These are phyloP conservation scores for Botrytis paeoniae DNA, from an alignment of 2,329 filamentous ascomycete species.

Conservation along the genomic window DNA sequence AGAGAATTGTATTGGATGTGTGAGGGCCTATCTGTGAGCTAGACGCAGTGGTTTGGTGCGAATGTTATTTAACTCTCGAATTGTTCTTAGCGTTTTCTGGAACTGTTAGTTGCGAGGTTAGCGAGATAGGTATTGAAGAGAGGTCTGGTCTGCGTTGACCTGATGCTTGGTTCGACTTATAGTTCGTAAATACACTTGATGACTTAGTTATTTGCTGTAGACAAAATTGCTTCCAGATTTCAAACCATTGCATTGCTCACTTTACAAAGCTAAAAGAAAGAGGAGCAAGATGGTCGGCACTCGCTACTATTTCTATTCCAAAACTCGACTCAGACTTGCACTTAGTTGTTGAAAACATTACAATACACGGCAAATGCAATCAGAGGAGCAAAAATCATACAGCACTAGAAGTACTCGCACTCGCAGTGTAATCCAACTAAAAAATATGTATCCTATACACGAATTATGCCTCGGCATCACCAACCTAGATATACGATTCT, in stretches of 20 bases:
- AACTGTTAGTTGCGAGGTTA: background rate
- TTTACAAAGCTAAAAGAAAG: background rate
- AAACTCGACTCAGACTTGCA: background rate
- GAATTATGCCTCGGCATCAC: background rate
- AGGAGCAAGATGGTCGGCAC: background rate
- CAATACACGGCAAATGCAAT: background rate
- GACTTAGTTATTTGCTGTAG: background rate
- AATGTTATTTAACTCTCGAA: background rate
- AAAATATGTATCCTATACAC: background rate
- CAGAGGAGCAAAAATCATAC: background rate
- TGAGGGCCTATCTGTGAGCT: background rate
- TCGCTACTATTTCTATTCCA: background rate
- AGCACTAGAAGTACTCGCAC: background rate
- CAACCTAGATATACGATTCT: background rate
- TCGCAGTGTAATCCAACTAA: background rate
- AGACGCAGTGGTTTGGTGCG: background rate
- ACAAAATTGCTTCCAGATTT: background rate
- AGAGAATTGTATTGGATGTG: fast-evolving
- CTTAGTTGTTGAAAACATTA: fast-evolving
- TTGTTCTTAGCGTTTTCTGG: background rate
- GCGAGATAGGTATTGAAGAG: background rate
- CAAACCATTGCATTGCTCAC: background rate
- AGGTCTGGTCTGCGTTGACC: background rate
- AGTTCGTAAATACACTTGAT: background rate
- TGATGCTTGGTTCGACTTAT: background rate